These are phyloP conservation scores for Vaccinium vitisidaea DNA, from an alignment of 148 eudicot genomes.

Conservation along the genomic window DNA sequence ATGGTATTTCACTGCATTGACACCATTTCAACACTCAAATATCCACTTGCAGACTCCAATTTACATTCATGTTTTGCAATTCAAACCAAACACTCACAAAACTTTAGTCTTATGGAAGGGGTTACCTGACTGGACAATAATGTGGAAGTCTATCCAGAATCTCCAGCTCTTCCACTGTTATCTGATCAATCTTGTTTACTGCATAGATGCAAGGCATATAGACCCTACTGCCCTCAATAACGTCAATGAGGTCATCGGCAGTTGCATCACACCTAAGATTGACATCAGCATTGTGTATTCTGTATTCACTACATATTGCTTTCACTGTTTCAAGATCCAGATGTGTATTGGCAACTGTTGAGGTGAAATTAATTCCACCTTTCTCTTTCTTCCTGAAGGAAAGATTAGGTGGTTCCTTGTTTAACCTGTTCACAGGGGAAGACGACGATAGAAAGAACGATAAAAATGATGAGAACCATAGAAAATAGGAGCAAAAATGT, in stretches of 20 bases:
- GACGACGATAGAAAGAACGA: background rate
- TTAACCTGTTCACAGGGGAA: constrained; percentile 51
- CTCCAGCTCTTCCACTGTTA: constrained; percentile 92
- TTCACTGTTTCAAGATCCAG: constrained; percentile 95
- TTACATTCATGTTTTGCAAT: background rate
- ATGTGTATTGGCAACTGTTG: constrained; percentile 84
- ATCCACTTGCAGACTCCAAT: background rate
- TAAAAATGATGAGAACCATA: background rate
- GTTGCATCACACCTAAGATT: constrained; percentile 88
- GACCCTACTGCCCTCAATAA: constrained; percentile 94
- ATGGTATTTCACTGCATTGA: background rate
- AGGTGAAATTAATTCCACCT: constrained; percentile 96
- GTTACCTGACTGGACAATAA: constrained; percentile 95
- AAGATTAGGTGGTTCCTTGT: constrained; percentile 97
- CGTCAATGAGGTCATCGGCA: constrained; percentile 97
- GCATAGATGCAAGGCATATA: constrained; percentile 95
- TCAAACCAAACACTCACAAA: background rate
- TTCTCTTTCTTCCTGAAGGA: constrained; percentile 91
- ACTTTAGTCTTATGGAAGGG: background rate
- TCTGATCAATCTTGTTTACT: constrained; percentile 93
- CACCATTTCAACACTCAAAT: constrained; percentile 4
- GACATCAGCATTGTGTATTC: constrained; percentile 95
- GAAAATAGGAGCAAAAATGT: background rate
- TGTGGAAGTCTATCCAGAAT: constrained; percentile 96
- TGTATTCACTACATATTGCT: constrained; percentile 95